These are phyloP conservation scores for Phytopythium mirpurense DNA, from an alignment of 352 stramenopile species.

Conservation along the genomic window DNA sequence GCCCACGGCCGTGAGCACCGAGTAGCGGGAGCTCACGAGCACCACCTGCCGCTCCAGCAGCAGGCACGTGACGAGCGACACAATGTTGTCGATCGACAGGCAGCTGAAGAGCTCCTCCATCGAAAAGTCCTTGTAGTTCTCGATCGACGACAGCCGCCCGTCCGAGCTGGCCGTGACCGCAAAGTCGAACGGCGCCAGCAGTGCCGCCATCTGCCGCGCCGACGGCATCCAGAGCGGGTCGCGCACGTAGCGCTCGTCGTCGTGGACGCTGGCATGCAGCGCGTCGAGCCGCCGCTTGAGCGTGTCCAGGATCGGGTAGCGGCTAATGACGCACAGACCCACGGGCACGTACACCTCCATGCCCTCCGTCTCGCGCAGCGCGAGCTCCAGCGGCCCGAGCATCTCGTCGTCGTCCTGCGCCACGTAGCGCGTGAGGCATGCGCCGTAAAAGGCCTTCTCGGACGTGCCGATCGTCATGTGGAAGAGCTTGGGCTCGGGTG, in stretches of 20 bases:
- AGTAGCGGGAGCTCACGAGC: conserved; percentile 74
- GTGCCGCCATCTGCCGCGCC: conserved; percentile 41
- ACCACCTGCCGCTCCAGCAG: conserved; percentile 77
- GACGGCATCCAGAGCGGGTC: conserved; percentile 56
- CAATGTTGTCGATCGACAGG: conserved; percentile 63
- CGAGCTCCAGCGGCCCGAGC: conserved; percentile 67
- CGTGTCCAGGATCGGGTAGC: conserved; percentile 77
- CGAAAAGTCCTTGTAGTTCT: conserved; percentile 67
- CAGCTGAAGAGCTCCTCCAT: conserved; percentile 83
- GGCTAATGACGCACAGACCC: conserved; percentile 77
- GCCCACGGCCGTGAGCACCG: conserved; percentile 69
- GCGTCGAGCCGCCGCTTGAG: conserved; percentile 65
- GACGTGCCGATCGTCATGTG: conserved; percentile 81
- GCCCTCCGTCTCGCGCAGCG: conserved; percentile 75
- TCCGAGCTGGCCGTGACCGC: conserved; percentile 15
- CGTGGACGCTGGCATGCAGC: conserved; percentile 52
- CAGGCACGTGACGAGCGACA: conserved; percentile 65
- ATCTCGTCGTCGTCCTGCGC: conserved; percentile 57
- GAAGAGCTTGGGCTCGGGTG: conserved; percentile 63
- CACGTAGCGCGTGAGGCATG: conserved; percentile 79
- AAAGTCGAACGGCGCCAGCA: conserved; percentile 72
- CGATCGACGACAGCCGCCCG: conserved; percentile 40
- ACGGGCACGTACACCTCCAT: conserved; percentile 73
- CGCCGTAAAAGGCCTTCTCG: conserved; percentile 79
- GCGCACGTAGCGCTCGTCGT: conserved; percentile 48